A percentile compares a stretch with the other conserved stretches of the same genome.
These are phyloP conservation scores for Mallotus repandus DNA, from an alignment of 441 rosid species.

Conservation along the genomic window DNA sequence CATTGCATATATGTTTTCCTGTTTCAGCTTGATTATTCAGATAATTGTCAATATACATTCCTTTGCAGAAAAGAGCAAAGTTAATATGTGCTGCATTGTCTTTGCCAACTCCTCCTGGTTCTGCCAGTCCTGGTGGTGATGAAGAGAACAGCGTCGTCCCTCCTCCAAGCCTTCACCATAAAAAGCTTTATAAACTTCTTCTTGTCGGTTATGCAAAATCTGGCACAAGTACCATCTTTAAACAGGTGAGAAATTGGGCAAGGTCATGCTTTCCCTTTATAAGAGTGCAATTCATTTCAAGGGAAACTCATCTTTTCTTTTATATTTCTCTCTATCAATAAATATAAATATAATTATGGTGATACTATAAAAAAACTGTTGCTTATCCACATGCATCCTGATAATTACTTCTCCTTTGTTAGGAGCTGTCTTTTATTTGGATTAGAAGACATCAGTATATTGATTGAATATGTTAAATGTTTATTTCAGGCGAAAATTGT, in stretches of 20 bases:
- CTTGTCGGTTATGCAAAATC: slow-evolving; percentile 77
- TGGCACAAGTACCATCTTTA: slow-evolving; percentile 92
- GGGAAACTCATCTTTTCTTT: too few relatives aligned
- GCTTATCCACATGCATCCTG: not conserved
- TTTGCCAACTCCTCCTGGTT: slow-evolving; percentile 72
- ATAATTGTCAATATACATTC: slow-evolving; percentile 4
- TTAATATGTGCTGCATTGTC: slow-evolving; percentile 61
- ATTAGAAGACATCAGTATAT: not conserved
- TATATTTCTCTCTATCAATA: not conserved
- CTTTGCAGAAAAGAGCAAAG: slow-evolving; percentile 63
- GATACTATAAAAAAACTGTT: not conserved
- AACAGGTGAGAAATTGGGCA: slow-evolving; percentile 51
- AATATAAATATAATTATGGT: not conserved
- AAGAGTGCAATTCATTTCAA: too few relatives aligned
- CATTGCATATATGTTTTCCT: slow-evolving; percentile 18
- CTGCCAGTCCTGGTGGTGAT: slow-evolving; percentile 31
- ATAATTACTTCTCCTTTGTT: not conserved
- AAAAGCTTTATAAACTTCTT: slow-evolving; percentile 55
- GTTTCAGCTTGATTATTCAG: slow-evolving; percentile 13
- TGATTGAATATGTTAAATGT: slow-evolving; percentile 9
- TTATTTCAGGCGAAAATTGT: slow-evolving; percentile 79
- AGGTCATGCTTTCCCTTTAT: too few relatives aligned
- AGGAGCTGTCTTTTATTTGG: not conserved
- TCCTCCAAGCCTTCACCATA: slow-evolving; percentile 46
- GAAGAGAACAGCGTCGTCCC: slow-evolving; percentile 36